These are phyloP conservation scores for Persicaria tinctoria DNA, from an alignment of 148 eudicot genomes.

Conservation along the genomic window DNA sequence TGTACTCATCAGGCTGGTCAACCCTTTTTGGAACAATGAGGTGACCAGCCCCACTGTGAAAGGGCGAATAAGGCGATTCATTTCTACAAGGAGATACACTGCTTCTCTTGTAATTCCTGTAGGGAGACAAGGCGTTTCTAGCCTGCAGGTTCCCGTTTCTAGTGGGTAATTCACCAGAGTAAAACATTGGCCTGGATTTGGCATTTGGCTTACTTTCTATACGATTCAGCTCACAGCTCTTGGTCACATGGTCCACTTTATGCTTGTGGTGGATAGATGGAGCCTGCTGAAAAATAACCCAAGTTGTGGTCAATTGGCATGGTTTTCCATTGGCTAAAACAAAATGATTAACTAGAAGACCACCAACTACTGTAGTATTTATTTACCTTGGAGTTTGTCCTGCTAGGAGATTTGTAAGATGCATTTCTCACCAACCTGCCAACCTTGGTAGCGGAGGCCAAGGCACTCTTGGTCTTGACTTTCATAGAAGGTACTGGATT, in stretches of 20 bases:
- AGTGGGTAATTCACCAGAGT: slow-evolving; percentile 46
- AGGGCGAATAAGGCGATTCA: slow-evolving; percentile 52
- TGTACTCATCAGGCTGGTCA: slow-evolving; percentile 28
- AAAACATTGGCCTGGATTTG: slow-evolving; percentile 39
- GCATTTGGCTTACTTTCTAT: slow-evolving; percentile 22
- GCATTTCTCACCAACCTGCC: slow-evolving; percentile 39
- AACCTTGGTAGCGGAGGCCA: slow-evolving; percentile 37
- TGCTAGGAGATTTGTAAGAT: slow-evolving; percentile 48
- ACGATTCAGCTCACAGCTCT: slow-evolving; percentile 42
- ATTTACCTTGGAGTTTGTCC: slow-evolving; percentile 27
- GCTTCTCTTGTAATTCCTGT: slow-evolving; percentile 41
- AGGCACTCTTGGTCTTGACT: slow-evolving; percentile 31
- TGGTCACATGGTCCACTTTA: slow-evolving; percentile 33
- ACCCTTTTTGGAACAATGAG: slow-evolving; percentile 44
- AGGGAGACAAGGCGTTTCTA: slow-evolving; percentile 46
- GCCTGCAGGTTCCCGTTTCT: slow-evolving; percentile 26
- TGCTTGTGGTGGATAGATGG: slow-evolving; percentile 25
- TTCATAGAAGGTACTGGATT: slow-evolving; percentile 69
- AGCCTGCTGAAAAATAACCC: background rate
- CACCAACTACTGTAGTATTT: too few relatives aligned
- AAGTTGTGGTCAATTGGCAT: background rate
- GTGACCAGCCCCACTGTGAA: slow-evolving; percentile 45
- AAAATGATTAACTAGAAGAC: background rate
- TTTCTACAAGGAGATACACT: slow-evolving; percentile 24
- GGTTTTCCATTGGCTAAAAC: background rate